Evolutionary conservation across 768 basidiomycete species (phyloP), one percentile per base, ranked within the genome.

Genomic region (Calocybe indica): DNA sequence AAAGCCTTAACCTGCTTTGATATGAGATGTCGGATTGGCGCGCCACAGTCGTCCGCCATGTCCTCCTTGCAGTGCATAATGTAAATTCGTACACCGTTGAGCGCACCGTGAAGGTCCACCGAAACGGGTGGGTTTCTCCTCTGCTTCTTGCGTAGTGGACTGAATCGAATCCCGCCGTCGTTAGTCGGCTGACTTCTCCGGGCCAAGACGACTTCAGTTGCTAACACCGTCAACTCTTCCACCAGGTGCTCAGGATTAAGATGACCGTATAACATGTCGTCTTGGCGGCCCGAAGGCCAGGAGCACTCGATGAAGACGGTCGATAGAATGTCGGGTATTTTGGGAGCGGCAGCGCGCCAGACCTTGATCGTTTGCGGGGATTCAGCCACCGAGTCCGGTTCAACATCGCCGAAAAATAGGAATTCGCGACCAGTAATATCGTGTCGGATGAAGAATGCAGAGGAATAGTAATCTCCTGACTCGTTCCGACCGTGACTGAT

Each of bases 261-360:
- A 56, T 98, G 95, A 0, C 95, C 95, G 62, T 80, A 95, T 37
- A 97, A 72, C 45, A 71, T 60, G 40, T 81, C 75, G 53, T 82
- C 74, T 12, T 75, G 71, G 49, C 94, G 74, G 0, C 85, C 85
- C 1, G 80, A 76, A 14, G 86, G 82, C 70, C 85, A 92, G 1
- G 92, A 95, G 63, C 95, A 97, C 68, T 97, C 95, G 59, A 98
- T 90, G 61, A 98, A 97, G 48, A 97, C 77, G n/a, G 80, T 74
- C 31, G 78, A 75, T 11, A 97, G 76, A 3, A 67, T 70, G 15
- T 80, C 71, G 0, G 81, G 80, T 55, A 96, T 80, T 63, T 82
- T 83, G 39, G 79, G 71, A 5, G 93, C 93, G 0, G 92, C 92
- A 28, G 72, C 77, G 36, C 75, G 77, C 95, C 94, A 97, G 40